Base-by-base conservation (phyloP, 2,329 filamentous ascomycete species). In the Colletotrichum siamense region DNA sequence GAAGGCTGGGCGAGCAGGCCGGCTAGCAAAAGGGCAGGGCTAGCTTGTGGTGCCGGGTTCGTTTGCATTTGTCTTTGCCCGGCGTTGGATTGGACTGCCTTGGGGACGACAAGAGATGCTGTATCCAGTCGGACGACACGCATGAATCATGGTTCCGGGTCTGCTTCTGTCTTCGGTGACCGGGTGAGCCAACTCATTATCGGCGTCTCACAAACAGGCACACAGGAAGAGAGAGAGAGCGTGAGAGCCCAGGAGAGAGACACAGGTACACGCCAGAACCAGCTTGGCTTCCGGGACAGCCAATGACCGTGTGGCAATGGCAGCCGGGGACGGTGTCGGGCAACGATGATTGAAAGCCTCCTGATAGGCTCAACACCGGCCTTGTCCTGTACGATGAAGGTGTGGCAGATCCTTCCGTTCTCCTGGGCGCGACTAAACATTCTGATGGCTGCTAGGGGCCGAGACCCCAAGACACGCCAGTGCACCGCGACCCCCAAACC, bases 331-430 rank as follows among this genome's bases (percentile, higher is more conserved):
- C 22, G 44, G 26, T 57, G 62, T 36, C 30, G 12, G 44, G 24
- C 59, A 36, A 49, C 24, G 32, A 63, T 55, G 12, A 65, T 24
- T n/a, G 22, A 67, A 24, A n/a, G 59, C 26, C 32, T 24, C 28
- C 61, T 75, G 66, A 75, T 77, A 77, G 75, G 75, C 66, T 28
- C 61, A 67, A 49, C 44, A 75, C 52, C 75, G 66, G 66, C 65
- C 24, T 62, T 28, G 63, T 39, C 62, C 59, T 65, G 34, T 34
- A 22, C 34, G 68, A 67, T 67, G 39, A 63, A 28, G 30, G 74
- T 71, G 66, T 75, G 61, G 61, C 22, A 77, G 66, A 77, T 75
- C 71, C 64, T 75, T 68, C 67, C 66, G 67, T 28, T 28, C 61
- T 44, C n/a, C 22, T 73, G 73, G 69, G 69, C 52, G 62, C 36